Evolutionary conservation across 495 filamentous ascomycete species (phyloP), one percentile per base, ranked within the genome.

Genomic region (Acidomyces sp.): DNA sequence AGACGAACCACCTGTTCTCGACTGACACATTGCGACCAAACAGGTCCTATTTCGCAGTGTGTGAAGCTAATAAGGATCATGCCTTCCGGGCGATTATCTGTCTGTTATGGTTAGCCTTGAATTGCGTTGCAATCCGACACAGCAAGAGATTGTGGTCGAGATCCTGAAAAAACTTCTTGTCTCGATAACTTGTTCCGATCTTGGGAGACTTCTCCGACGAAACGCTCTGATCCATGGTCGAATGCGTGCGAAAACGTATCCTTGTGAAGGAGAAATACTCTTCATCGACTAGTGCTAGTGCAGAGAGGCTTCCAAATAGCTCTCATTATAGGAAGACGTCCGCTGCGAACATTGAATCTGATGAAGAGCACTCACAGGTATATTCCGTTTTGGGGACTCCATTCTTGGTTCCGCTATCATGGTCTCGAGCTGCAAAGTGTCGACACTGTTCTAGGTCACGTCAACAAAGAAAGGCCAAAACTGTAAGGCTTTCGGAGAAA

Each of bases 71-170:
- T 34, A 65, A 75, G 15, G 75, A 93, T 32, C 70, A 77, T 51
- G 83, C 81, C 0, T 95, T 96, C 52, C 63, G 76, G 5, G 69
- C 65, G 3, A 75, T 23, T 78, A 93, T 36, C 62, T 87, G 0
- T 88, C 88, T 0, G 63, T 96, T 1, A 86, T 96, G 26, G 75
- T 93, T 43, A 90, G 82, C 49, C 65, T 96, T 6, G 88, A 96
- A 56, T 82, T 94, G 0, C 88, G 94, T 61, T 83, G 82, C 22
- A 66, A 67, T 44, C 55, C 69, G 0, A 70, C 77, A 30, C 88
- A 95, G 55, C 87, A 95, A 54, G 73, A 82, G 49, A 74, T 74
- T 11, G 93, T 94, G 80, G 83, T 93, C 0, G 68, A 82, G 37
- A 93, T 94, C 45, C 93, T 95, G 70, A 66, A 70, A n/a, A 34